These are phyloP conservation scores for Paratinospora sagittata DNA, from an alignment of 164 flowering plant genomes.

Conservation along the genomic window DNA sequence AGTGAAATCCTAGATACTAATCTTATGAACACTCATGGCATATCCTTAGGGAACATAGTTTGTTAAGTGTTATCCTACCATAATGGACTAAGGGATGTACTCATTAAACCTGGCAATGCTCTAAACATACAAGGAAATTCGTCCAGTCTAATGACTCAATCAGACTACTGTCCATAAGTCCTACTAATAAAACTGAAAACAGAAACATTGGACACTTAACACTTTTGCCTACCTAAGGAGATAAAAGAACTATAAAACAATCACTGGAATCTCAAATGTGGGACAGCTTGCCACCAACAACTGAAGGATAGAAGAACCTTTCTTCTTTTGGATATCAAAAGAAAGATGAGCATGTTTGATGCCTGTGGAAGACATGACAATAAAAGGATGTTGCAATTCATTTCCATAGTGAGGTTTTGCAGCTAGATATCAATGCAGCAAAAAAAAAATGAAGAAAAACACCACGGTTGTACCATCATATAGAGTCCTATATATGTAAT, in stretches of 20 bases:
- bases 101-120: not conserved
- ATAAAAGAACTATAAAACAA: not conserved
- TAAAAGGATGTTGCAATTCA: not conserved
- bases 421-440: constrained; percentile 1
- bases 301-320: constrained; percentile 4
- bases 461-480: constrained; percentile 6
- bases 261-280: not conserved
- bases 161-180: not conserved
- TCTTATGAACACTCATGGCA: too few relatives aligned
- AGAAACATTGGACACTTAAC: not conserved
- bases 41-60: too few relatives aligned
- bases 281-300: not conserved
- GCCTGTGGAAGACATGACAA: too few relatives aligned
- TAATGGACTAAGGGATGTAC: not conserved
- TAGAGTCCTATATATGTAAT: constrained; percentile 9
- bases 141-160: not conserved
- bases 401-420: not conserved
- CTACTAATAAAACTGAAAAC: not conserved
- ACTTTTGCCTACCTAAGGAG: not conserved
- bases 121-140: not conserved
- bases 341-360: not conserved
- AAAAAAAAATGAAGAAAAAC: not conserved
- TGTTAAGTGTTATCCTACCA: too few relatives aligned
- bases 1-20: too few relatives aligned
- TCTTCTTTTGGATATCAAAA: not conserved